Conservation (phyloP, 2,329 filamentous ascomycete species). For the Chaetomiaceae sp. region DNA sequence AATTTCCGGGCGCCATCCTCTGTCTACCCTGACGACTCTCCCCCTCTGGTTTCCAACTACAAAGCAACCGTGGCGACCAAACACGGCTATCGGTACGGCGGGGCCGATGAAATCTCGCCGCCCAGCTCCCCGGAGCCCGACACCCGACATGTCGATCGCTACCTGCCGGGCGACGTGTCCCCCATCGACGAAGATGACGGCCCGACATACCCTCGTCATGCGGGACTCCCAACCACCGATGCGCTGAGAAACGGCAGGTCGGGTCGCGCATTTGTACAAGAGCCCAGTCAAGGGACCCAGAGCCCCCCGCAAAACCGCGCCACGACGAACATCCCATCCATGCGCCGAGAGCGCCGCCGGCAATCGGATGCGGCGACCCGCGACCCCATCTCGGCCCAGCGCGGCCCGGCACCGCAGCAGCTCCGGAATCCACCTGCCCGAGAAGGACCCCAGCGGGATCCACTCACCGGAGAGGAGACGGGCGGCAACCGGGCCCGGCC, state of each 20-base stretch:
- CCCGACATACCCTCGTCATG: constrained; percentile 9
- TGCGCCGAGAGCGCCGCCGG: constrained; percentile 48
- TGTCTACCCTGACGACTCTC: constrained; percentile 50
- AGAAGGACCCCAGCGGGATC: constrained; percentile 57
- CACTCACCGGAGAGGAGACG: constrained; percentile 61
- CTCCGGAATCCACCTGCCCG: constrained; percentile 29
- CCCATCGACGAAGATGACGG: constrained; percentile 44
- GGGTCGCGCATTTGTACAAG: constrained; percentile 3
- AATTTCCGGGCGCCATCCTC: constrained; percentile 52
- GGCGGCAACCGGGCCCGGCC: constrained; percentile 50
- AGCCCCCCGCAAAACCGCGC: constrained; percentile 20
- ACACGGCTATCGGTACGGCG: constrained; percentile 24
- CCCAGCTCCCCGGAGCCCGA: constrained; percentile 51
- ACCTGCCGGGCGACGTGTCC: constrained; percentile 41
- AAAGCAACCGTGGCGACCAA: constrained; percentile 28
- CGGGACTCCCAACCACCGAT: neutral
- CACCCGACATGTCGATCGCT: constrained; percentile 28
- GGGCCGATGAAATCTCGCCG: constrained; percentile 42
- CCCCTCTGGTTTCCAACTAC: constrained; percentile 32
- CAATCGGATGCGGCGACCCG: constrained; percentile 40
- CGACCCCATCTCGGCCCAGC: constrained; percentile 37
- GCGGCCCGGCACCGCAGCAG: constrained; percentile 25
- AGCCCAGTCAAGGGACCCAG: constrained; percentile 19
- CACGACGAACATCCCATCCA: constrained; percentile 44
- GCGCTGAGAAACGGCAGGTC: constrained; percentile 5